Evolutionary conservation across 2,329 filamentous ascomycete genomes (phyloP), one percentile per base, ranked within the genome.

Genomic region (Helminthosporium solani): DNA sequence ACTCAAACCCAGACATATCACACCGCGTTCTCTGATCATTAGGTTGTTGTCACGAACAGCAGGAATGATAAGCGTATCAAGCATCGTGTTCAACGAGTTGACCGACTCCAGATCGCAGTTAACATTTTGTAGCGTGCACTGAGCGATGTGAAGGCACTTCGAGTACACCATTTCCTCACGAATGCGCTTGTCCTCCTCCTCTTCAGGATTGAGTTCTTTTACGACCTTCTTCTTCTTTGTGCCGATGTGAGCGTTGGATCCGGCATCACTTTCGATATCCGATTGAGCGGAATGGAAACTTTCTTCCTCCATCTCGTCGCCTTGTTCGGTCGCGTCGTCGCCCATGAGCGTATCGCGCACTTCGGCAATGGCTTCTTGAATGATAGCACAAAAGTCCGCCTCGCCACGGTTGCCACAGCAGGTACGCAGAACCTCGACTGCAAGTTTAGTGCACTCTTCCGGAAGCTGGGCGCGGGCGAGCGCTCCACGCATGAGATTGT

Each of bases 81-180:
- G 78, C 87, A 97, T 96, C n/a, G 88, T 88, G 3, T 95, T 89
- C n/a, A 97, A 75, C 63, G 95, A 87, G 46, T 87, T 85, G 66
- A 96, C 96, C 57, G 91, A 82, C 70, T 96, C 90, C 30, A 97
- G 77, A 61, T 88, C 88, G 50, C 90, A 89, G 42, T 88, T 81
- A 8, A 99, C 89, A 63, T 97, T 96, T 65, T 95, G 85, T 41
- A 99, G 80, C 88, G 97, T 96, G 76, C 90, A 97, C 70, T 96
- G 90, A 20, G 95, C 91, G 57, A 99, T 96, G 66, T 96, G 88
- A 51, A 99, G 79, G 70, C 94, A 97, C 73, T 97, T 97, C 83
- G 96, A 91, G 75, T 97, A 97, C 68, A 97, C 87, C 76, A 96
- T 85, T 64, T 96, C 94, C 72, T 96, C 90, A 55, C 83, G 85